Evolutionary conservation across 768 basidiomycete species (phyloP), one percentile per base, ranked within the genome.

Genomic region (Sarcodon sp.): DNA sequence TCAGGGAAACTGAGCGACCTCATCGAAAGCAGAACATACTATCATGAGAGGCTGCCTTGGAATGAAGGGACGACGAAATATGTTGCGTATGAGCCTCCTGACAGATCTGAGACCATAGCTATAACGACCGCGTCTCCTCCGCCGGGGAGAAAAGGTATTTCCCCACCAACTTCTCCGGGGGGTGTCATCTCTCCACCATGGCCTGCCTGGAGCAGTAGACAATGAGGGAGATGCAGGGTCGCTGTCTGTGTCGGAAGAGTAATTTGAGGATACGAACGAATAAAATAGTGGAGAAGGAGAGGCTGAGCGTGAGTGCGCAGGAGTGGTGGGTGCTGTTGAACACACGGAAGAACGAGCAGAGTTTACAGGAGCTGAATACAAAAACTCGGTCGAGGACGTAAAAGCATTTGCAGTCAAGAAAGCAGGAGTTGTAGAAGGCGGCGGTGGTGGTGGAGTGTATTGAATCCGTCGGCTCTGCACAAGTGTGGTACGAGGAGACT

Each of bases 41-140:
- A 91, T 86, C 50, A 86, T 84, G 54, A 84, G 69, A 9, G 87
- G 87, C 52, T 85, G 85, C 53, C 75, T 77, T 46, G 87, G 87
- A 61, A 87, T 81, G 63, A 84, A 72, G 12, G 83, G 86, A 63
- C 83, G 82, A 50, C 82, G 72, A 31, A 87, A 62, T 18, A 86
- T 54, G 46, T 69, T 67, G 48, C 78, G 68, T 37, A 76, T 59
- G 58, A 71, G 71, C 55, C 77, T 71, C 60, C 76, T 80, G 48
- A 78, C 48, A 12, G 69, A 61, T 53, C 81, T 71, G 46, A 74
- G 57, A 34, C 71, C 55, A 47, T 67, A 65, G 45, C 70, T 65
- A 35, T 47, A 21, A 7, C 71, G 67, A 56, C 76, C 64, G 53
- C 69, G 72, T 52, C 79, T 71, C 37, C 80, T 68, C 44, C 80